phyloP scores from a whole-genome alignment of 1,284 basidiomycete species.

The Marasmius sp. region DNA sequence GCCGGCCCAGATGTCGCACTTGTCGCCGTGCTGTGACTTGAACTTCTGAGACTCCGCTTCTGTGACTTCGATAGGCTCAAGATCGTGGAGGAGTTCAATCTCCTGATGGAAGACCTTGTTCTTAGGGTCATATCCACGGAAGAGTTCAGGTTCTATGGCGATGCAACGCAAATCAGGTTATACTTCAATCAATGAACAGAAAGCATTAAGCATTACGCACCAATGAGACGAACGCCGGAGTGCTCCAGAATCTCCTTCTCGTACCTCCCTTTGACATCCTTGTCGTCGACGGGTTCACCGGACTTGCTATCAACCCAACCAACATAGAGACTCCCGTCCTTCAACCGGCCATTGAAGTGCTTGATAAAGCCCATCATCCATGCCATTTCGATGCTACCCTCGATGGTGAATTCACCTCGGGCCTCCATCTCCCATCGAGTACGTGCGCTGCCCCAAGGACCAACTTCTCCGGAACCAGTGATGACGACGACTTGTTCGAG shows the following conservation, averaged over 20 bases:
- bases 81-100: conserved; percentile 93
- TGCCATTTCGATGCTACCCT: conserved; percentile 98
- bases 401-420: conserved; percentile 89
- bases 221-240: conserved; percentile 94
- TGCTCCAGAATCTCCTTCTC: conserved; percentile 93
- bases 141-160: conserved; percentile 86
- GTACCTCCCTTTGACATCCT: conserved; percentile 91
- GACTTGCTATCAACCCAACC: conserved; percentile 98
- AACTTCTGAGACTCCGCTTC: conserved; percentile 92
- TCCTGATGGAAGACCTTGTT: conserved; percentile 98
- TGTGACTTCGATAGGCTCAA: conserved; percentile 94
- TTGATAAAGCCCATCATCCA: conserved; percentile 99
- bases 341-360: conserved; percentile 95
- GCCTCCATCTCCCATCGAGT: conserved; percentile 99
- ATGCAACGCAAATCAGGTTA: conserved; percentile 7
- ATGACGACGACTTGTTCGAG: conserved; percentile 95
- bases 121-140: conserved; percentile 96
- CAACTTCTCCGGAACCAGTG: conserved; percentile 96
- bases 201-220: conserved; percentile 41
- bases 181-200: conserved; percentile 15
- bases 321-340: conserved; percentile 89
- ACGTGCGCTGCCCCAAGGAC: conserved; percentile 98
- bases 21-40: conserved; percentile 96
- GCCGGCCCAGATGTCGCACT: conserved; percentile 92
- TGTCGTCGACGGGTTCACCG: conserved; percentile 97